A percentile compares a stretch with the other conserved stretches of the same genome.
Conservation (phyloP, 2,329 filamentous ascomycete species). For the Coniochaeta hoffmannii region DNA sequence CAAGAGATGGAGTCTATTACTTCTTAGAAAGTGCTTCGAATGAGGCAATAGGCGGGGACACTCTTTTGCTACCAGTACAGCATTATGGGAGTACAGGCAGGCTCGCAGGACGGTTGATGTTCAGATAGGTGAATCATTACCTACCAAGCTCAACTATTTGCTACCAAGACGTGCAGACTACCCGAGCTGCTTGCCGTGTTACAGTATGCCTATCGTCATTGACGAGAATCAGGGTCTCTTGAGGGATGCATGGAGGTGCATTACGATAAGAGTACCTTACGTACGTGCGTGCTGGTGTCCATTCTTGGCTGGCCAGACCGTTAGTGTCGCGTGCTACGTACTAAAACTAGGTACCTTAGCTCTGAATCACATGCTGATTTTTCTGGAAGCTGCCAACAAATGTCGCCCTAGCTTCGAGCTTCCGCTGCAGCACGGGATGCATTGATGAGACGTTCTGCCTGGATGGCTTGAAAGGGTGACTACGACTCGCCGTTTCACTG, state of each 20-base stretch:
- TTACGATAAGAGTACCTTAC: no score
- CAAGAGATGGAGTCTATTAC: conserved; percentile 11
- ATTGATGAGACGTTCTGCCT: no score
- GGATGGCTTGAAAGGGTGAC: no score
- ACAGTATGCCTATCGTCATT: background rate
- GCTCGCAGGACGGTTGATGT: background rate
- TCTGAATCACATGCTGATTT: background rate
- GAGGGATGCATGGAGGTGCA: background rate
- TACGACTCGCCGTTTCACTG: no score
- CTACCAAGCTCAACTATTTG: background rate
- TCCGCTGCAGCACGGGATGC: no score
- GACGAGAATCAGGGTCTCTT: background rate
- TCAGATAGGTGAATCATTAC: background rate
- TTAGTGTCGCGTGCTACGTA: background rate
- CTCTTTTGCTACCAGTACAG: background rate
- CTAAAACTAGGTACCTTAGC: background rate
- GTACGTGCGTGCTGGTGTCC: background rate
- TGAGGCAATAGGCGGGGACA: conserved; percentile 10
- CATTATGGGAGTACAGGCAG: background rate
- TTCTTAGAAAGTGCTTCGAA: conserved; percentile 18
- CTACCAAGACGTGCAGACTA: background rate
- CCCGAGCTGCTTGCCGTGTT: background rate
- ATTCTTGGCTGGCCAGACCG: background rate
- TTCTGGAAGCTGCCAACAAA: conserved; percentile 1
- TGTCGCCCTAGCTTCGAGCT: background rate